Conservation (phyloP, 768 basidiomycete species). For the Mycena belliarum region DNA sequence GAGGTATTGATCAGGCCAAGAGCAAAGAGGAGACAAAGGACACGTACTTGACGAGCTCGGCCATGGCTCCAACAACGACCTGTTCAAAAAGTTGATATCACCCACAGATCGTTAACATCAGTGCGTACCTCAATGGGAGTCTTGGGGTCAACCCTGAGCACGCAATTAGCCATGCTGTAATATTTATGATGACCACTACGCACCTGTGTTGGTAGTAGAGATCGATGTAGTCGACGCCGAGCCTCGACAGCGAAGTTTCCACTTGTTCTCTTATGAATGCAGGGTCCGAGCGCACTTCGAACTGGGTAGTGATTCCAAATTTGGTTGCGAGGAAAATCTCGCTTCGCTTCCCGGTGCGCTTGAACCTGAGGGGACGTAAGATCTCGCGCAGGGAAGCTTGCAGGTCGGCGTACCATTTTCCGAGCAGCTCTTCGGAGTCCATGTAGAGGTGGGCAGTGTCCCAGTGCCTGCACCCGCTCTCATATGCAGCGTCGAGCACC, state of each 20-base stretch:
- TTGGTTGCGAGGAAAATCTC: slow-evolving; percentile 17
- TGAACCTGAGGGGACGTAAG: slow-evolving; percentile 3
- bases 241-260: slow-evolving; percentile 29
- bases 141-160: too few species aligned
- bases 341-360: slow-evolving; percentile 17
- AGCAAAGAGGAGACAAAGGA: slow-evolving; percentile 18
- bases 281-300: slow-evolving; percentile 27
- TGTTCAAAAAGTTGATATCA: not conserved
- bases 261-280: slow-evolving; percentile 30
- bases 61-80: slow-evolving; percentile 35
- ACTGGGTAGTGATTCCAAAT: slow-evolving; percentile 12
- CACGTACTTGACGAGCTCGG: slow-evolving; percentile 38
- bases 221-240: slow-evolving; percentile 31
- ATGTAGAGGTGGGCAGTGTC: slow-evolving; percentile 44
- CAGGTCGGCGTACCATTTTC: not conserved
- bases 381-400: too few species aligned
- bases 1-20: not conserved
- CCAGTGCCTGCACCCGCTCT: slow-evolving; percentile 42
- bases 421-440: slow-evolving; percentile 40
- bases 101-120: too few species aligned
- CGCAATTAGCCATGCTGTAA: not conserved
- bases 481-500: slow-evolving; percentile 41
- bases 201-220: slow-evolving; percentile 29
- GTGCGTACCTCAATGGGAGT: too few species aligned
- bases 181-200: not conserved